Conservation (phyloP, 1,284 basidiomycete genomes). For the Ceratobasidium sp. region DNA sequence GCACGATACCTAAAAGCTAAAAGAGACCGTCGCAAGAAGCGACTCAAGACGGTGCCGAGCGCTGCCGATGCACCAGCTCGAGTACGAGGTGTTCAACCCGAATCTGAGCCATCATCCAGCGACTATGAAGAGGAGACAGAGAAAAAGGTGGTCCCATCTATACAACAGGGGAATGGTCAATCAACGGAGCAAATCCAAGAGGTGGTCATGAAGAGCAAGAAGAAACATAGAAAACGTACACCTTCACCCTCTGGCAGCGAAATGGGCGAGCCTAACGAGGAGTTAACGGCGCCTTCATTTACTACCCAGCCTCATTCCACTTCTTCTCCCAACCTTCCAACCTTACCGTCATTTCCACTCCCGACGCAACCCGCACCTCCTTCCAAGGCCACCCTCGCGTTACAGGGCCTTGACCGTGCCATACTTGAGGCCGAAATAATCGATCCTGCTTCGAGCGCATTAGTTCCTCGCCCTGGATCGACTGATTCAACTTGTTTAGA, state of each 20-base stretch:
- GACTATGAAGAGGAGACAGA: constrained; percentile 42
- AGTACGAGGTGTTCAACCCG: constrained; percentile 39
- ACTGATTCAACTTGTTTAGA: constrained; percentile 59
- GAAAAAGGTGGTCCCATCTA: constrained; percentile 41
- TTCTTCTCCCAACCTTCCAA: constrained; percentile 53
- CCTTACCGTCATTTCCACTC: constrained; percentile 77
- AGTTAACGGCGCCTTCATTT: constrained; percentile 45
- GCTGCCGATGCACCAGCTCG: constrained; percentile 56
- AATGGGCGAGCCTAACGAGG: constrained; percentile 40
- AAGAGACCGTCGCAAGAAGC: constrained; percentile 70
- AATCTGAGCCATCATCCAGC: constrained; percentile 41
- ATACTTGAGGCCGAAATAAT: constrained; percentile 80
- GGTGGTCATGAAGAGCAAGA: constrained; percentile 48
- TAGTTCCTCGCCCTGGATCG: constrained; percentile 63
- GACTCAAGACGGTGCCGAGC: constrained; percentile 59
- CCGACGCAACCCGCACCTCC: constrained; percentile 79
- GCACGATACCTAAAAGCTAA: constrained; percentile 76
- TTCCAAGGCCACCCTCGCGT: constrained; percentile 73
- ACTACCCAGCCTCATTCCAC: constrained; percentile 54
- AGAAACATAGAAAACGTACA: constrained; percentile 29
- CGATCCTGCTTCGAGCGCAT: constrained; percentile 66
- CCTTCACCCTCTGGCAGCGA: background rate
- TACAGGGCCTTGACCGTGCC: constrained; percentile 83
- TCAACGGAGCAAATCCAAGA: constrained; percentile 51
- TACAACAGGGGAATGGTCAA: constrained; percentile 37